Base-by-base conservation (phyloP, 176 grass and related monocot species). In the Poa pratensis region DNA sequence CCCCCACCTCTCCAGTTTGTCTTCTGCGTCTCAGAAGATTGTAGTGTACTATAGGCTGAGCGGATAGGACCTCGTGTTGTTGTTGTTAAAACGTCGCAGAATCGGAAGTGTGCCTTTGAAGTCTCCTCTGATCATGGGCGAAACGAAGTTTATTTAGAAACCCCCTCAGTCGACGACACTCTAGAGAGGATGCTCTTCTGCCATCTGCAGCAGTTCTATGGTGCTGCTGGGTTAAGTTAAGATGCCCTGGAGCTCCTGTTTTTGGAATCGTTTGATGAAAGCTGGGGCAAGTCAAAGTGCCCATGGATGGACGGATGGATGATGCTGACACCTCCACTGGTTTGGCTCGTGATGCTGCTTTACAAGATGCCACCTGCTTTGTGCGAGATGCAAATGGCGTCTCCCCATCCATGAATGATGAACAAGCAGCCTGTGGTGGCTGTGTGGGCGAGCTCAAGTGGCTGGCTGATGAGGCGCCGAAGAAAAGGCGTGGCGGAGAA, bases 31-130 rank as follows among this genome's bases (percentile, higher is more conserved):
- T 46, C 18, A 91, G 68, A 79, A 92, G 59, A 87, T 54, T 76
- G 60, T 87, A 86, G 80, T 83, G 86, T 86, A 92, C 54, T 30
- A 63, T 83, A 89, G 75, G 80, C 51, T 70, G 69, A 89, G 26
- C 19, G 53, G 69, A 64, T 88, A 87, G 73, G 48, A 52, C 55
- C 30, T 55, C 34, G 7, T 74, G 84, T 55, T 75, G 70, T 67
- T 43, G 23, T 87, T 62, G 60, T 45, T 62, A 66, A 66, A 73
- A 73, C 74, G 79, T 90, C 86, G 73, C 86, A 83, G 82, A 91
- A 77, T 81, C 69, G 42, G 70, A 69, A 77, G 24, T 60, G 60
- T 87, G 32, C 61, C 69, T 91, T 84, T 40, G 20, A 75, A 75
- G 73, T 54, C 60, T 85, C 73, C 73, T 85, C 58, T 55, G 46